Conservation (phyloP, 768 basidiomycete species). For the Pleurotus salmoneostramineus region DNA sequence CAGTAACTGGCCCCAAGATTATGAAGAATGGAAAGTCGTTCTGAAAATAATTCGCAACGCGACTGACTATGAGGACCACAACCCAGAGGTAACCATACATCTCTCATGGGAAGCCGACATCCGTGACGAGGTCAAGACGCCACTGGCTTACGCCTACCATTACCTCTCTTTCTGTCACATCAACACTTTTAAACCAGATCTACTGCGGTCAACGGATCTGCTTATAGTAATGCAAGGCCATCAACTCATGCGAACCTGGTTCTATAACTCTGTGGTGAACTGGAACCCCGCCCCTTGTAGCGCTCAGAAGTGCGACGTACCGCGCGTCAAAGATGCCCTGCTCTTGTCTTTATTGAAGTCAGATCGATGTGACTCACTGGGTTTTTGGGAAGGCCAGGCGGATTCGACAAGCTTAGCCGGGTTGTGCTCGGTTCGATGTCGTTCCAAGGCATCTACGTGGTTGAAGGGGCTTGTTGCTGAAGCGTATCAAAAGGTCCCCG, state of each 20-base stretch:
- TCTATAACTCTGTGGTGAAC: neutral
- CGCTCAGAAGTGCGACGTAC: neutral
- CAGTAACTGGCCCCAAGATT: conserved; percentile 4
- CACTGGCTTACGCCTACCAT: neutral
- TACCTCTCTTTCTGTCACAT: neutral
- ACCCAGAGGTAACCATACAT: neutral
- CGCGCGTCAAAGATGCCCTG: neutral
- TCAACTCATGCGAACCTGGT: neutral
- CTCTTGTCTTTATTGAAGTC: neutral
- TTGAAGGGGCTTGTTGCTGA: neutral
- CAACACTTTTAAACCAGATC: neutral
- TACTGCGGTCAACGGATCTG: neutral
- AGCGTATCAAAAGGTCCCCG: neutral
- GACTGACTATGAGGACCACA: too few species aligned
- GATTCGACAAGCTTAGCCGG: neutral
- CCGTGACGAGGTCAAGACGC: neutral
- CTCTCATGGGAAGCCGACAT: neutral
- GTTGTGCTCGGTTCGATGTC: neutral
- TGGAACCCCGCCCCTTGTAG: neutral
- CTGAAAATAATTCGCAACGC: neutral
- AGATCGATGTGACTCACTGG: neutral
- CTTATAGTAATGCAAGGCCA: neutral
- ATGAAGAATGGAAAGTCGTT: neutral
- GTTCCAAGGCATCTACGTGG: neutral
- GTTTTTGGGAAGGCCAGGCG: neutral